These are phyloP conservation scores for Trichoderma virens DNA, from an alignment of 495 filamentous ascomycete genomes.

Conservation along the genomic window DNA sequence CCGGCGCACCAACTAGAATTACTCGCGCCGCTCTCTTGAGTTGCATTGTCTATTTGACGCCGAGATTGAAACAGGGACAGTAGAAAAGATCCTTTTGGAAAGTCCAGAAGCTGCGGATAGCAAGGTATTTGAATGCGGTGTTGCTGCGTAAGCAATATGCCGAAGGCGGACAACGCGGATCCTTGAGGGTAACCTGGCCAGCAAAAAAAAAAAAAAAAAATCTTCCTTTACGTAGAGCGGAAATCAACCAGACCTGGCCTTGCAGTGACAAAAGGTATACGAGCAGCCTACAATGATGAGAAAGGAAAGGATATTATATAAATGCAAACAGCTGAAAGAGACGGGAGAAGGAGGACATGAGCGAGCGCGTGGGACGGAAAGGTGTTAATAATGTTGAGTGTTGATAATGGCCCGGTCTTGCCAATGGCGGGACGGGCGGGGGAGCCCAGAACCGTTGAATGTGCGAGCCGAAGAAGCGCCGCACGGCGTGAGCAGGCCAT, in stretches of 20 bases:
- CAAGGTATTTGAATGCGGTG: neutral
- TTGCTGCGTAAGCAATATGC: conserved; percentile 1
- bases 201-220: neutral
- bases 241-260: neutral
- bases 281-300: neutral
- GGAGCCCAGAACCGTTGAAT: neutral
- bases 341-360: neutral
- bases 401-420: neutral
- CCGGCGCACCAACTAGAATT: conserved; percentile 92
- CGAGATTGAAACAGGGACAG: neutral
- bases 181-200: neutral
- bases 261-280: neutral
- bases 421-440: conserved; percentile 7
- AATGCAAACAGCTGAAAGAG: neutral
- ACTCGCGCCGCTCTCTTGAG: conserved; percentile 80
- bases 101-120: neutral
- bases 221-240: neutral
- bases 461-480: neutral
- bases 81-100: neutral
- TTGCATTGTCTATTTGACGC: conserved; percentile 33
- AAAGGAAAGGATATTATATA: neutral
- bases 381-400: conserved; percentile 8
- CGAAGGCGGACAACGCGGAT: neutral
- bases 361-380: neutral
- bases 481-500: neutral